Base-by-base conservation (phyloP, 768 basidiomycete species). In the Suillus decipiens region DNA sequence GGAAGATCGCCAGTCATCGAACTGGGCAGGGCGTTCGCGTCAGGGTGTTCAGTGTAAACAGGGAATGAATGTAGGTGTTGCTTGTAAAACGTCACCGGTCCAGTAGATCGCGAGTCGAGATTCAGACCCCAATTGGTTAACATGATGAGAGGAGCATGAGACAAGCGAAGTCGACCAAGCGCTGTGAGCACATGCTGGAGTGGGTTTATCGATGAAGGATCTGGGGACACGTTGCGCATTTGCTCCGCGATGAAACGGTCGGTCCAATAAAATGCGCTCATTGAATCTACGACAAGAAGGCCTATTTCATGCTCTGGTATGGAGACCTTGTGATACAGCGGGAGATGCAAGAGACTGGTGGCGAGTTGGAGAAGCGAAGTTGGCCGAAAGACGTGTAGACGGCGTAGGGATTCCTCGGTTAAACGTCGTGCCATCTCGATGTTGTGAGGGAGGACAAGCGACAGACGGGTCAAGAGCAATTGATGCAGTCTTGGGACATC, bases 221-320 rank as follows among this genome's bases (percentile, higher is more conserved):
- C 58, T 24, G 43, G 55, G 41, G 67, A 59, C 43, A 66, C 62
- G 19, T 68, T 65, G 42, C 77, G 81, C 59, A 79, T 64, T 66
- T 86, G 85, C 73, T 93, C 91, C 36, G 76, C 75, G 43, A 79
- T 77, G 70, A 86, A 88, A 47, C 89, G 85, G 71, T 95, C 92
- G 3, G 81, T 65, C 93, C 93, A 95, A 74, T 91, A 85, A 70
- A 89, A 92, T 0, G 90, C 72, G 71, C 88, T 88, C 63, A 92
- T 73, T 15, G 92, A 92, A 74, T 95, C 93, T 53, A 95, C 78
- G 11, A 84, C 85, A 42, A 95, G 74, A 60, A 92, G 68, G 7
- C 86, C 87, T 12, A 94, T 80, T 64, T 87, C 86, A 37, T 78
- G 73, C 48, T 83, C 73, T 37, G 82, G 78, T 63, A 88, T 79